Evolutionary conservation across 208 protist species (phyloP).

Genomic region (Trypanosoma scelopori): DNA sequence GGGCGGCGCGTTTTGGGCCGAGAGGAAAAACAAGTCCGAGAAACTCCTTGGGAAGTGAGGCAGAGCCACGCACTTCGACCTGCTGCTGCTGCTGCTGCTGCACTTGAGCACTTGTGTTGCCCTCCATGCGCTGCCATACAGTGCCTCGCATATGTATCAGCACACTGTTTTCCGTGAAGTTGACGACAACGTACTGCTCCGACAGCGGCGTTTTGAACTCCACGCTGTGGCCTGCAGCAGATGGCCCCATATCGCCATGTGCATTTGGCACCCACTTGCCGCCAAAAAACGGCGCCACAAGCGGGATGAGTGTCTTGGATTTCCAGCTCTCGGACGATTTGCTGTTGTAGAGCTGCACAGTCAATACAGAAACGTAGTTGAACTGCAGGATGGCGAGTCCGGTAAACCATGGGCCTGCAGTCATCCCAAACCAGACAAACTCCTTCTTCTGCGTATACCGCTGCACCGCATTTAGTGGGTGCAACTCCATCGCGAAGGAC

Average conservation of each 20-base stretch:
- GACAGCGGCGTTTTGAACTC: constrained; percentile 18
- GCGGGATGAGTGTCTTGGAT: constrained; percentile 2
- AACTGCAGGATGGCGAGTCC: constrained; percentile 48
- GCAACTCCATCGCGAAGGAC: constrained; percentile 28
- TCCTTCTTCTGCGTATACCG: constrained; percentile 40
- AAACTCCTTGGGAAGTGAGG: constrained; percentile 21
- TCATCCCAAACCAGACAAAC: constrained; percentile 47
- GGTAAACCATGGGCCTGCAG: constrained; percentile 36
- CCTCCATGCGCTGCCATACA: background rate
- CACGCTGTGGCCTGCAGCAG: constrained; percentile 28
- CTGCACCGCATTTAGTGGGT: constrained; percentile 33
- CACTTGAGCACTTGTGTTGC: background rate
- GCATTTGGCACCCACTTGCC: constrained; percentile 29
- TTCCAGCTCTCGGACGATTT: constrained; percentile 21
- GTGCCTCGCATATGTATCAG: constrained; percentile 14
- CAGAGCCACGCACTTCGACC: constrained; percentile 18
- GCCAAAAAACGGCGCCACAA: constrained; percentile 18
- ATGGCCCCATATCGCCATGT: constrained; percentile 24
- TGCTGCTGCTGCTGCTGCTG: constrained; percentile 2
- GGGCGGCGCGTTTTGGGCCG: constrained; percentile 32
- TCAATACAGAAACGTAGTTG: constrained; percentile 35
- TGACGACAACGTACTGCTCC: background rate
- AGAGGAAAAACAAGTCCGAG: constrained; percentile 49
- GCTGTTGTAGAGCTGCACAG: constrained; percentile 32
- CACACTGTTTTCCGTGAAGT: constrained; percentile 6